phyloP scores from a whole-genome alignment of 2,329 filamentous ascomycete species.

The Fusarium temperatum region DNA sequence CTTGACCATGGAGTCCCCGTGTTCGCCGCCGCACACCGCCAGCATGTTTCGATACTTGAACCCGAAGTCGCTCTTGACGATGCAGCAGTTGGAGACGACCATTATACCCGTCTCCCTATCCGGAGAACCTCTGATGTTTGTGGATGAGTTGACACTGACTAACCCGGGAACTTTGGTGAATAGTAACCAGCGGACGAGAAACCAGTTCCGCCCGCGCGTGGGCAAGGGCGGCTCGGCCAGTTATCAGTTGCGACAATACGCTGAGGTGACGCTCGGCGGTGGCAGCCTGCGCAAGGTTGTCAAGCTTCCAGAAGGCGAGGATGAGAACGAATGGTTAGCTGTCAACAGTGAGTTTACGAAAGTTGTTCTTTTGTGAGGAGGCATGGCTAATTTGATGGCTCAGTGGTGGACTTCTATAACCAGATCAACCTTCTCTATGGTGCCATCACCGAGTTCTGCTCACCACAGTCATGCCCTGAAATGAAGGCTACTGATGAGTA shows the following conservation, averaged over 20 bases:
- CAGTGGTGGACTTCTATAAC: slow-evolving; percentile 99
- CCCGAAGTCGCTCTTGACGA: slow-evolving; percentile 46
- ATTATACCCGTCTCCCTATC: slow-evolving; percentile 45
- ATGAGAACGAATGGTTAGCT: slow-evolving; percentile 97
- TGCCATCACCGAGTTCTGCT: slow-evolving; percentile 99
- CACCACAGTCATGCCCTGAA: slow-evolving; percentile 93
- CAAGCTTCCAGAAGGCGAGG: slow-evolving; percentile 95
- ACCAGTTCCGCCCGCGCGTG: slow-evolving; percentile 89
- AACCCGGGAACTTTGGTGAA: slow-evolving; percentile 39
- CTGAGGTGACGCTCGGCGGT: slow-evolving; percentile 93
- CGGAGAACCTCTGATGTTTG: slow-evolving; percentile 9
- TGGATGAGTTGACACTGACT: slow-evolving; percentile 43
- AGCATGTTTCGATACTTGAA: slow-evolving; percentile 47
- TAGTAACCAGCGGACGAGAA: slow-evolving; percentile 87
- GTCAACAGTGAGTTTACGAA: slow-evolving; percentile 79
- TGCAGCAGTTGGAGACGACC: slow-evolving; percentile 44
- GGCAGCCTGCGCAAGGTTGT: slow-evolving; percentile 96
- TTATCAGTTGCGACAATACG: slow-evolving; percentile 97
- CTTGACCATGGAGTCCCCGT: background rate
- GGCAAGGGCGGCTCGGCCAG: slow-evolving; percentile 85
- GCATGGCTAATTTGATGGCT: background rate
- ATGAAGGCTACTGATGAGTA: slow-evolving; percentile 99
- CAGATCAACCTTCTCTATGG: slow-evolving; percentile 99
- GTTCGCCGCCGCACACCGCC: slow-evolving; percentile 21
- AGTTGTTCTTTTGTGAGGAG: background rate